A percentile compares a stretch with the other conserved stretches of the same genome.
These are phyloP conservation scores for Apiospora pterosperma DNA, from an alignment of 2,329 filamentous ascomycete species.

Conservation along the genomic window DNA sequence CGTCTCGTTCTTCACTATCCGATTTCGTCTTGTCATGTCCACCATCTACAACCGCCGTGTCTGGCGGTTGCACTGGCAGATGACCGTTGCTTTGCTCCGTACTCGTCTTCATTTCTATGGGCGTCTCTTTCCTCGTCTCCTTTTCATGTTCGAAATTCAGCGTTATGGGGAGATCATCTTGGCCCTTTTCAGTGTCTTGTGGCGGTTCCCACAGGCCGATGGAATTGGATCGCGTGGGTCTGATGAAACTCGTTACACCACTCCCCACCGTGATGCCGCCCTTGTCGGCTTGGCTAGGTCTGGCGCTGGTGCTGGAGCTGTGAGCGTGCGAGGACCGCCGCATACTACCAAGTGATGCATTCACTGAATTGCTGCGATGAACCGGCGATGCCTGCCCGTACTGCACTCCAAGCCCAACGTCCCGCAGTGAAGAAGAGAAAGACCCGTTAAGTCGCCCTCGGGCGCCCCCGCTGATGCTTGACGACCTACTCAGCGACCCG, in stretches of 20 bases:
- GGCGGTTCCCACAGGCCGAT: slow-evolving; percentile 45
- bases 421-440: slow-evolving; percentile 29
- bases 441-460: slow-evolving; percentile 37
- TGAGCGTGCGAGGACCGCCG: slow-evolving; percentile 23
- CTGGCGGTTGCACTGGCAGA: slow-evolving; percentile 5
- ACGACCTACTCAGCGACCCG: slow-evolving; percentile 25
- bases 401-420: slow-evolving; percentile 22
- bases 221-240: slow-evolving; percentile 35
- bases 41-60: not conserved
- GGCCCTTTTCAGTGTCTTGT: slow-evolving; percentile 15
- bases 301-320: slow-evolving; percentile 12
- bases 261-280: slow-evolving; percentile 39
- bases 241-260: slow-evolving; percentile 17
- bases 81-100: slow-evolving; percentile 4
- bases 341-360: slow-evolving; percentile 34
- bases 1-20: slow-evolving; percentile 21
- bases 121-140: slow-evolving; percentile 17
- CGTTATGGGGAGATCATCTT: slow-evolving; percentile 34
- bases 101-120: not conserved
- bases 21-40: not conserved
- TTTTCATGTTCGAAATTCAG: slow-evolving; percentile 47
- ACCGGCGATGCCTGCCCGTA: slow-evolving; percentile 38
- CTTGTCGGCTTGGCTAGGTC: slow-evolving; percentile 16
- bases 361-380: slow-evolving; percentile 44
- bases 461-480: slow-evolving; percentile 28